These are phyloP conservation scores for Pythium periplocum DNA, from an alignment of 352 stramenopile species.

Conservation along the genomic window DNA sequence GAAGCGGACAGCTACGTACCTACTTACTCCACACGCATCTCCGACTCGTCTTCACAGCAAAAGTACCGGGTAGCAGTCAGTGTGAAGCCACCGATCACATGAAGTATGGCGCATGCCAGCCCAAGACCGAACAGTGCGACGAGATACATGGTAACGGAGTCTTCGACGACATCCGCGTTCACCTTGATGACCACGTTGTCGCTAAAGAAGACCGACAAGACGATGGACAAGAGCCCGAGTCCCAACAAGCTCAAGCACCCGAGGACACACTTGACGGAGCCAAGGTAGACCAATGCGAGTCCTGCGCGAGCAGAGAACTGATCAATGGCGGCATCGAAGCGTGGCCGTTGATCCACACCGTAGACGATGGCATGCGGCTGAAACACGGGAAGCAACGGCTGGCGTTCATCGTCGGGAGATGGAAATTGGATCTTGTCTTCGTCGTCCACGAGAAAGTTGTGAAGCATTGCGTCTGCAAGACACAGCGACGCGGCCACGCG, in stretches of 20 bases:
- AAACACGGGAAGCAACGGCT: conserved; percentile 33
- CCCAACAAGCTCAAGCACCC: conserved; percentile 25
- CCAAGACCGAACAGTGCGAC: conserved; percentile 1
- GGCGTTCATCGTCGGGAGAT: conserved; percentile 10
- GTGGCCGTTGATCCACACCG: conserved; percentile 7
- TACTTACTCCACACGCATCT: too few species aligned
- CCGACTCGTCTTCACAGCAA: conserved; percentile 21
- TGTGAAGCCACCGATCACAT: conserved; percentile 32
- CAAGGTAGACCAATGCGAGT: conserved; percentile 44
- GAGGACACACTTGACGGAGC: conserved; percentile 35
- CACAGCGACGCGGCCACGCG: conserved; percentile 32
- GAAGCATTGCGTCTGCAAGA: conserved; percentile 33
- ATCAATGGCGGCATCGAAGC: conserved; percentile 28
- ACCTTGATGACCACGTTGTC: conserved; percentile 19
- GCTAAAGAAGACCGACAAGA: conserved; percentile 28
- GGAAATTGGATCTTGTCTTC: conserved; percentile 28
- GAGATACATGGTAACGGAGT: conserved; percentile 9
- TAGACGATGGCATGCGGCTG: conserved; percentile 7
- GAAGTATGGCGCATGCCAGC: conserved; percentile 6
- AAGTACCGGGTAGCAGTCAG: conserved; percentile 52
- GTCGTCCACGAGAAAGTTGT: conserved; percentile 39
- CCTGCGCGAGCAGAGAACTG: conserved; percentile 28
- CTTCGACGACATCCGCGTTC: conserved; percentile 10
- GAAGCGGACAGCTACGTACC: too few species aligned
- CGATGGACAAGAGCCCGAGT: conserved; percentile 22